phyloP scores from a whole-genome alignment of 768 basidiomycete genomes.

The Chalciporus sphaerocephalus region DNA sequence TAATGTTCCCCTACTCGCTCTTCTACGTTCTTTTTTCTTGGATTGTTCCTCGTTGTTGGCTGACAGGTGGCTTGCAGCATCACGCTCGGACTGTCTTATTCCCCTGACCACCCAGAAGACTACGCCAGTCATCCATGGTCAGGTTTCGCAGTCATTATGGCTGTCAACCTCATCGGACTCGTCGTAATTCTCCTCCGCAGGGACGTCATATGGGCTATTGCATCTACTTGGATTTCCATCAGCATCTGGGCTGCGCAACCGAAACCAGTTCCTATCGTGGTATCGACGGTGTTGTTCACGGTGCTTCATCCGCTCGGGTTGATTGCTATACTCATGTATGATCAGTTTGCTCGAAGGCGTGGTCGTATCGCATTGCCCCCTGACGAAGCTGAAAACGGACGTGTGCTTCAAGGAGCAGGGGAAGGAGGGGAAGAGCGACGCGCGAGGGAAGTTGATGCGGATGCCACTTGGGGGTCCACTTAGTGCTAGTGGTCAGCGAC shows the following conservation, averaged over 20 bases:
- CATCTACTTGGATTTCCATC: conserved; percentile 69
- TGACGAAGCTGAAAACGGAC: conserved; percentile 30
- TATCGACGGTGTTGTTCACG: conserved; percentile 60
- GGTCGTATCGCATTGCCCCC: conserved; percentile 43
- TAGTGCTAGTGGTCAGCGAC: no score
- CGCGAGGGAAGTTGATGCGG: conserved; percentile 42
- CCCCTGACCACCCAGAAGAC: conserved; percentile 46
- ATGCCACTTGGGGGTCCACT: conserved; percentile 35
- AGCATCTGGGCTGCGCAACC: conserved; percentile 58
- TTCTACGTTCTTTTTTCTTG: conserved; percentile 45
- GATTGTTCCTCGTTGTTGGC: not conserved
- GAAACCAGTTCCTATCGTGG: conserved; percentile 62
- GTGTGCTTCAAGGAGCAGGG: not conserved
- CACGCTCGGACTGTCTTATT: conserved; percentile 60
- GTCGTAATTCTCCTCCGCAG: conserved; percentile 51
- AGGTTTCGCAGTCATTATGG: conserved; percentile 65
- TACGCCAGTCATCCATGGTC: conserved; percentile 63
- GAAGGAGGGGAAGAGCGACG: conserved; percentile 4
- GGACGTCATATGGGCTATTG: conserved; percentile 73
- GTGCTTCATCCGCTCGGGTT: conserved; percentile 61
- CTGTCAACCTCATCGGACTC: conserved; percentile 57
- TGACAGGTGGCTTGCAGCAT: conserved; percentile 41
- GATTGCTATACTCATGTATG: conserved; percentile 43
- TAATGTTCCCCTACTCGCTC: conserved; percentile 51
- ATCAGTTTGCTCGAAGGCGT: conserved; percentile 12